Evolutionary conservation across 2,329 filamentous ascomycete species (phyloP).

Genomic region (Fusarium longipes): DNA sequence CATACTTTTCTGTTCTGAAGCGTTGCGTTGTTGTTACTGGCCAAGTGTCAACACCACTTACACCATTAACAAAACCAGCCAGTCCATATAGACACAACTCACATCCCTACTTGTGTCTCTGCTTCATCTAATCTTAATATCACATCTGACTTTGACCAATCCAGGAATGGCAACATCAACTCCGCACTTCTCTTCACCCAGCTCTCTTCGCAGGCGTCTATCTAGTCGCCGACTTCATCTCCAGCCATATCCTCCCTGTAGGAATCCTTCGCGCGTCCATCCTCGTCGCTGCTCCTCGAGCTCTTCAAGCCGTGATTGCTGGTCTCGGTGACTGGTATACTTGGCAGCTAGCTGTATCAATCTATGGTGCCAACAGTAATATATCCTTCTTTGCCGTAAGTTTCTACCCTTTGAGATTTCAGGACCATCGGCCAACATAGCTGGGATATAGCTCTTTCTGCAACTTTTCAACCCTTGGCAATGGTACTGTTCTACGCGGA

Average conservation of each 20-base stretch:
- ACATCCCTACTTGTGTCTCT: not conserved
- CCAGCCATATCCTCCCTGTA: slow-evolving; percentile 62
- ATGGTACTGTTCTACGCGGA: slow-evolving; percentile 93
- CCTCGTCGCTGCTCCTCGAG: slow-evolving; percentile 77
- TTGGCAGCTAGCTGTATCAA: slow-evolving; percentile 79
- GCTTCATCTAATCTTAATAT: not conserved
- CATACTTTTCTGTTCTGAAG: not conserved
- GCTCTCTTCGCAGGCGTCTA: slow-evolving; percentile 84
- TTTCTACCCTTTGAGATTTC: not conserved
- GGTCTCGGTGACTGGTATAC: slow-evolving; percentile 86
- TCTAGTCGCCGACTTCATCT: slow-evolving; percentile 67
- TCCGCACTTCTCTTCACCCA: slow-evolving; percentile 94
- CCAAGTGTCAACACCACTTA: slow-evolving; percentile 18
- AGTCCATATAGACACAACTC: not conserved
- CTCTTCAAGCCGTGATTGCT: slow-evolving; percentile 81
- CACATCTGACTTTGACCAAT: slow-evolving; percentile 26
- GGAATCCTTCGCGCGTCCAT: slow-evolving; percentile 71
- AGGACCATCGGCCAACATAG: not conserved
- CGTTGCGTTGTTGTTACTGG: not conserved
- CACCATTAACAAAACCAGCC: slow-evolving; percentile 5
- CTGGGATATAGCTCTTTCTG: slow-evolving; percentile 49
- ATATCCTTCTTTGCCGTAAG: slow-evolving; percentile 77
- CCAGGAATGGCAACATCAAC: slow-evolving; percentile 90
- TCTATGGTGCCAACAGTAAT: slow-evolving; percentile 75
- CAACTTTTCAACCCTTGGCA: slow-evolving; percentile 75